A percentile compares a stretch with the other conserved stretches of the same genome.
These are phyloP conservation scores for Cladosporium cucumerinum DNA, from an alignment of 2,329 filamentous ascomycete genomes.

Conservation along the genomic window DNA sequence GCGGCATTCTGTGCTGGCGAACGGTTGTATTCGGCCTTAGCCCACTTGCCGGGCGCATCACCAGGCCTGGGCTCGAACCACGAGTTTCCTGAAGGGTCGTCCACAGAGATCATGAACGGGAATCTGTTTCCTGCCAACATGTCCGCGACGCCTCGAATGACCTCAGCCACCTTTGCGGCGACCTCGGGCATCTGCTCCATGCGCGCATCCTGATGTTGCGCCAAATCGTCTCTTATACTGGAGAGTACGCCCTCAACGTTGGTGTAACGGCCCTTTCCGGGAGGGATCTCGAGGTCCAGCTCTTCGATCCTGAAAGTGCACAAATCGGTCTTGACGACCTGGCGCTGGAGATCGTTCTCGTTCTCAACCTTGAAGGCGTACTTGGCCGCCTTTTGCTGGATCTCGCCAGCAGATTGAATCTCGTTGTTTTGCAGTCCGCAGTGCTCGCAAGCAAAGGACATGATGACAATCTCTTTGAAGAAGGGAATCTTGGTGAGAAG, in stretches of 20 bases:
- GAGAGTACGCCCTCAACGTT: slow-evolving; percentile 87
- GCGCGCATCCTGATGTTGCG: slow-evolving; percentile 75
- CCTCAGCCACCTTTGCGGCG: slow-evolving; percentile 69
- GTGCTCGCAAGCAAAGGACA: slow-evolving; percentile 91
- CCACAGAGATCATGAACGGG: slow-evolving; percentile 82
- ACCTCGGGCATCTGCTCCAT: slow-evolving; percentile 76
- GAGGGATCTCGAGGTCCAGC: slow-evolving; percentile 87
- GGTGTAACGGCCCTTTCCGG: slow-evolving; percentile 84
- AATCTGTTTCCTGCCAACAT: slow-evolving; percentile 77
- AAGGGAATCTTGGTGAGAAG: slow-evolving; percentile 91
- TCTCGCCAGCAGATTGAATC: slow-evolving; percentile 85
- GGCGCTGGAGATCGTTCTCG: slow-evolving; percentile 72
- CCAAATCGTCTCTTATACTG: slow-evolving; percentile 75
- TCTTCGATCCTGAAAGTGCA: slow-evolving; percentile 85
- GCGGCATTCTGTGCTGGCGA: slow-evolving; percentile 81
- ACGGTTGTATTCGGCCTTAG: slow-evolving; percentile 77
- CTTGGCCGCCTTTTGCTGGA: slow-evolving; percentile 82
- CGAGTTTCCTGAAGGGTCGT: slow-evolving; percentile 92
- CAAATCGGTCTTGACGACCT: slow-evolving; percentile 89
- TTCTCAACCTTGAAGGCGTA: slow-evolving; percentile 77
- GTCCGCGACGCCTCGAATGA: slow-evolving; percentile 69
- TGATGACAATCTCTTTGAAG: slow-evolving; percentile 95
- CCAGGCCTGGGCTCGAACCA: slow-evolving; percentile 84
- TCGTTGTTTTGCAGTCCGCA: slow-evolving; percentile 90
- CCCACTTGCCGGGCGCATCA: slow-evolving; percentile 82